Evolutionary conservation across 106 monocot species (phyloP), one percentile per base, ranked within the genome.

Genomic region (Dactylorhiza incarnata): DNA sequence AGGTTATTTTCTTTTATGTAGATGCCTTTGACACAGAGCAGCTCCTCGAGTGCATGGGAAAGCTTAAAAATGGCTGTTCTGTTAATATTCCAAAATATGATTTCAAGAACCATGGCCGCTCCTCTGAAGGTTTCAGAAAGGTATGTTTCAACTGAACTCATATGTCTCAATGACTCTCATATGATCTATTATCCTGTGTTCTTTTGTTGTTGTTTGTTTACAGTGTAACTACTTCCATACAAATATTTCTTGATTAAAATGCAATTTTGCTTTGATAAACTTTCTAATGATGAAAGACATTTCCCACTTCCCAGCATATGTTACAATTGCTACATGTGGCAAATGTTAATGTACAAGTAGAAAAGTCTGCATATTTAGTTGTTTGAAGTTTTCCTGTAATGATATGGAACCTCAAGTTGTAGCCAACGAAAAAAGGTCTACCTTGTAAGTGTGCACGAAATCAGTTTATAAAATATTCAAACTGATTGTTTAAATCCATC

Each of bases 11-110:
- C 37, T 73, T 85, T 45, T 73, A 45, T 81, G 16, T 75, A 95
- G 94, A 95, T 85, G 94, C 94, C 20, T 95, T 95, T 81, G 94
- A 95, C 77, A 89, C 91, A 24, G 94, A 95, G 50, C 91, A 84
- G 72, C 91, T 95, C 78, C 82, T 95, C 51, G 85, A 84, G 76
- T 95, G 91, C 81, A 85, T 91, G 83, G 84, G 75, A 47, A 77
- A 95, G 79, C 89, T 95, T 22, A 91, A 84, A 81, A 71, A 77
- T 79, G 87, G 85, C 45, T 78, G 73, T 11, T 87, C 85, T 68
- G 91, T 91, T 25, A 91, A 95, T 76, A 80, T 95, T 80, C 94
- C 94, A 12, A 86, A 89, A 20, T 95, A 91, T 81, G 94, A 95
- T 77, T 95, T 95, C 76, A 95, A 89, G 81, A 89, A 87, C 49